Evolutionary conservation across 2,329 filamentous ascomycete genomes (phyloP).

Genomic region (Botrytis aclada): DNA sequence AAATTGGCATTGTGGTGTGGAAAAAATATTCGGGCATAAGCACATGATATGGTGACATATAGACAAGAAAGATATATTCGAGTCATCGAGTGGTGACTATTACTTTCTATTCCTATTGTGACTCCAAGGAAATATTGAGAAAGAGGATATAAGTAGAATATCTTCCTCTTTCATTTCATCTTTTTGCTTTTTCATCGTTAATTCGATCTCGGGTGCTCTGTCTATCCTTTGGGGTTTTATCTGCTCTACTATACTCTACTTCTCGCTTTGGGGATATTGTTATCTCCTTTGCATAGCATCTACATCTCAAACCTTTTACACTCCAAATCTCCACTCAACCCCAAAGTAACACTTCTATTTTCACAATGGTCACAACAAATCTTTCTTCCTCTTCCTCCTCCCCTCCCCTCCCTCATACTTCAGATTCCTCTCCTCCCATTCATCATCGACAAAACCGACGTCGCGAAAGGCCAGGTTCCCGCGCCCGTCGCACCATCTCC

Average conservation of each 20-base stretch:
- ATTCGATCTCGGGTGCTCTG: neutral
- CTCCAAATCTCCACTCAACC: neutral
- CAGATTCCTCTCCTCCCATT: conserved; percentile 9
- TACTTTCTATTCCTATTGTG: neutral
- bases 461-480: conserved; percentile 36
- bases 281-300: neutral
- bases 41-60: neutral
- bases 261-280: neutral
- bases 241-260: neutral
- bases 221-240: neutral
- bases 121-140: neutral
- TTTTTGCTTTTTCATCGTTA: neutral
- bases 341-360: neutral
- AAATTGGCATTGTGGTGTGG: neutral
- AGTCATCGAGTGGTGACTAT: conserved; percentile 15
- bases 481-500: conserved; percentile 33
- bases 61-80: neutral
- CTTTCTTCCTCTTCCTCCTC: neutral
- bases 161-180: neutral
- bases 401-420: neutral
- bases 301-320: neutral
- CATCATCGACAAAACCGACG: conserved; percentile 36
- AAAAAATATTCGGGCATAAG: neutral
- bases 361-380: neutral
- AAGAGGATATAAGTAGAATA: neutral